phyloP scores from a whole-genome alignment of 768 basidiomycete genomes.

The Calocera viscosa region DNA sequence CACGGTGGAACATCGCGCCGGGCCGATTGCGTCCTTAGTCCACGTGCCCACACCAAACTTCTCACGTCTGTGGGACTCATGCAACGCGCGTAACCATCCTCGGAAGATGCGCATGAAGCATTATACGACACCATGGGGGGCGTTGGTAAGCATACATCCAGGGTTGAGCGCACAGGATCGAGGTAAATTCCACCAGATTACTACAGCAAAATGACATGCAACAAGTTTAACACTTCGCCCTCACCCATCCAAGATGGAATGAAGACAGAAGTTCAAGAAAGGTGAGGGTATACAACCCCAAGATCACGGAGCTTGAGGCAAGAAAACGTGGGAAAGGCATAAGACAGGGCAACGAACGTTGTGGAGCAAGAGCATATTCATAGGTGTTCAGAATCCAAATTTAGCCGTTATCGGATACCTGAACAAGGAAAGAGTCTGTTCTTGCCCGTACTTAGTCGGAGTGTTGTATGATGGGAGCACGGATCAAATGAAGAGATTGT shows the following conservation, averaged over 20 bases:
- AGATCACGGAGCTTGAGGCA: not conserved
- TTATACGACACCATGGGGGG: too few relatives aligned
- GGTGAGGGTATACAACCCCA: not conserved
- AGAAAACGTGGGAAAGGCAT: not conserved
- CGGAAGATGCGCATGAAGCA: too few relatives aligned
- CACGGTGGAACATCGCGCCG: too few relatives aligned
- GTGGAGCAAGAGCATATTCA: not conserved
- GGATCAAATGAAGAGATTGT: not conserved
- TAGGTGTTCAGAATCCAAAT: not conserved
- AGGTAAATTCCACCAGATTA: not conserved
- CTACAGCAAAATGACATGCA: slow-evolving; percentile 5
- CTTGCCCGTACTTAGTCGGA: not conserved
- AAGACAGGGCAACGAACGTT: not conserved
- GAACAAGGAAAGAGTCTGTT: not conserved
- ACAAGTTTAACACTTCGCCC: not conserved
- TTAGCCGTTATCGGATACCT: not conserved
- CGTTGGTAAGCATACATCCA: too few relatives aligned
- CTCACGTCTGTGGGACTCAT: too few relatives aligned
- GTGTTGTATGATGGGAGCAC: not conserved
- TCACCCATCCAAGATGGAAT: not conserved
- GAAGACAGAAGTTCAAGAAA: not conserved
- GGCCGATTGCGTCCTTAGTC: too few relatives aligned
- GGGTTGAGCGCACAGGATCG: too few relatives aligned
- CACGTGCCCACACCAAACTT: too few relatives aligned
- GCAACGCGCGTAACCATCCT: too few relatives aligned